phyloP scores from a whole-genome alignment of 192 early-diverging fungal genomes.

The Rhizoclosmatium globosum region DNA sequence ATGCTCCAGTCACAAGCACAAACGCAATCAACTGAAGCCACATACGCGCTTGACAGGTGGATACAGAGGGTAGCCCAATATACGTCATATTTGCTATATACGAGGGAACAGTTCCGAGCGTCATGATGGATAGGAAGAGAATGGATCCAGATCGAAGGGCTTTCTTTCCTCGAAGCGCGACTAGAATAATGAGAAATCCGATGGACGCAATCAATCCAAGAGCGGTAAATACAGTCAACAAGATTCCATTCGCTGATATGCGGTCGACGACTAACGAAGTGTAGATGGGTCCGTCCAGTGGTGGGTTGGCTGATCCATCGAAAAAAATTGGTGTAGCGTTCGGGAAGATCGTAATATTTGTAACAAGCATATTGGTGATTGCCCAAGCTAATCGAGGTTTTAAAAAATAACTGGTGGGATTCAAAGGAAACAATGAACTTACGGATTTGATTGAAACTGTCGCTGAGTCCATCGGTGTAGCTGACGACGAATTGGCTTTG shows the following conservation, averaged over 20 bases:
- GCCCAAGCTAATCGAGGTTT: not conserved
- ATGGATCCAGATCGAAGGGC: not conserved
- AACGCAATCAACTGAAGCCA: conserved; percentile 7
- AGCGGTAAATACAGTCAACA: not conserved
- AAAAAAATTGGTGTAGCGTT: not conserved
- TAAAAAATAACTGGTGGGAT: not conserved
- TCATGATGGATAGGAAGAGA: not conserved
- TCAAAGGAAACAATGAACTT: not conserved
- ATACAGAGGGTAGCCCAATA: not conserved
- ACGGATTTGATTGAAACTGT: not conserved
- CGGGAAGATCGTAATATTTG: not conserved
- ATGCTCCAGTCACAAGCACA: not conserved
- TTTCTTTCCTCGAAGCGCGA: too few relatives aligned
- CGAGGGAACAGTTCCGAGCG: not conserved
- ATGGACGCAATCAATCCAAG: not conserved
- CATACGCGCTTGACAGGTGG: not conserved
- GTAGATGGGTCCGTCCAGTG: not conserved
- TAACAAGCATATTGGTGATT: not conserved
- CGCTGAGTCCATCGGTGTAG: not conserved
- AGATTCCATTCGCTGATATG: not conserved
- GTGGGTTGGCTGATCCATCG: not conserved
- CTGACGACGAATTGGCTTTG: not conserved
- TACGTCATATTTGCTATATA: not conserved
- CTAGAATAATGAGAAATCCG: not conserved
- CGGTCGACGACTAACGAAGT: not conserved